A percentile compares a stretch with the other conserved stretches of the same genome.
phyloP scores from a whole-genome alignment of 106 monocot species.

The Dendrobium officinale region DNA sequence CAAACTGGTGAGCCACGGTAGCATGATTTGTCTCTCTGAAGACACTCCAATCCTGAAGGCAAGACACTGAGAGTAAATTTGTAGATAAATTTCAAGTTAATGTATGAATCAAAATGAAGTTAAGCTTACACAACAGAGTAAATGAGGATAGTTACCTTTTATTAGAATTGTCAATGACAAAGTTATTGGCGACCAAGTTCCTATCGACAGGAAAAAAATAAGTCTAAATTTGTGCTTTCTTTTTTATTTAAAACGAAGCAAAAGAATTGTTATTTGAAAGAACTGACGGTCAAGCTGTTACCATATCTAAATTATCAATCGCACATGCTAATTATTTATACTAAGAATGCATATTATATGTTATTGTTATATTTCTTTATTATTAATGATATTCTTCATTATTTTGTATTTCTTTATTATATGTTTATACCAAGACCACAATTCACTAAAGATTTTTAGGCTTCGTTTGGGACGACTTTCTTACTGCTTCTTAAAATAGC shows the following conservation, averaged over 20 bases:
- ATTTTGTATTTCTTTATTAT: no score
- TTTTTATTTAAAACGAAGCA: neutral
- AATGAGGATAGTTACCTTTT: constrained; percentile 42
- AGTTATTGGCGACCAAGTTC: constrained; percentile 94
- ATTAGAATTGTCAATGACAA: constrained; percentile 53
- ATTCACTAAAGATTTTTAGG: no score
- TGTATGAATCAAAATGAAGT: neutral
- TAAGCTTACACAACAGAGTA: neutral
- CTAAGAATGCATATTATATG: neutral
- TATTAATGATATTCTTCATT: no score
- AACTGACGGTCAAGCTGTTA: neutral
- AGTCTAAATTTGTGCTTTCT: neutral
- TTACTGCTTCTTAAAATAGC: no score
- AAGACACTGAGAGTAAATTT: constrained; percentile 31
- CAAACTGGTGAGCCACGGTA: constrained; percentile 47
- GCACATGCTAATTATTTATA: neutral
- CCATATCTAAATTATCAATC: no score
- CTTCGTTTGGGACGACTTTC: no score
- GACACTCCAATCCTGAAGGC: constrained; percentile 64
- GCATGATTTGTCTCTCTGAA: constrained; percentile 70
- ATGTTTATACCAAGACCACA: no score
- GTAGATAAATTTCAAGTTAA: neutral
- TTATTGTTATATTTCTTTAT: neutral
- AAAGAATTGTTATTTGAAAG: neutral
- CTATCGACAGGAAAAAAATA: constrained; percentile 20